Evolutionary conservation across 1,284 basidiomycete genomes (phyloP), one percentile per base, ranked within the genome.

Genomic region (Moesziomyces antarcticus): DNA sequence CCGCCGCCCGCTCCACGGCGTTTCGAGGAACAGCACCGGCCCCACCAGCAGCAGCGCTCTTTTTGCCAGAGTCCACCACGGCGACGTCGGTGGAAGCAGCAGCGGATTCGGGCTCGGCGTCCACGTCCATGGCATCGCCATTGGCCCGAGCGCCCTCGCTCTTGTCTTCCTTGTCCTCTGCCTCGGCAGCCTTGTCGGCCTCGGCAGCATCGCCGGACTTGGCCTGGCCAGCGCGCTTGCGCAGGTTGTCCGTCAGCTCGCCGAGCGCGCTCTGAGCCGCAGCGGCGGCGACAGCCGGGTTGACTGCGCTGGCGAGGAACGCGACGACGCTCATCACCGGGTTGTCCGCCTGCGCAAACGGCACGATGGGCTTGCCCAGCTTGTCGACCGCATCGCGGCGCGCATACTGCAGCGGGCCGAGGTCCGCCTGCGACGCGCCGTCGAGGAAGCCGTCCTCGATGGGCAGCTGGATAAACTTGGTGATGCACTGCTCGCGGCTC

Each of bases 261-360:
- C 87, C 92, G 49, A 98, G 86, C 0, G 94, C 94, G 7, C 91
- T 91, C 84, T 95, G 95, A 10, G 96, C 94, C 0, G 94, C 95
- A 59, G 95, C 94, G 0, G 93, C 92, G 1, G 95, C 96, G 5
- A 97, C 92, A 1, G 91, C 91, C 0, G 94, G 94, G 18, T 90
- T 91, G 7, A 99, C 92, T 1, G 96, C 93, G 18, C 92, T 92
- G 16, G 96, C 94, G 48, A 99, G 87, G 87, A 98, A 98, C 1
- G 96, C 93, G 14, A 99, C 94, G 24, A 99, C 95, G 84, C 92
- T 94, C 94, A 99, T 94, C 35, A 99, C 94, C 0, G 96, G 96
- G 84, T 99, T 99, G 82, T 98, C 97, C 1, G 92, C 90, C 81
- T 94, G 92, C 73, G 94, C 92, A 82, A 98, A 97, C 0, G 96